A percentile compares a stretch with the other conserved stretches of the same genome.
These are phyloP conservation scores for Saitoella complicata DNA, from an alignment of 805 yeast genomes.

Conservation along the genomic window DNA sequence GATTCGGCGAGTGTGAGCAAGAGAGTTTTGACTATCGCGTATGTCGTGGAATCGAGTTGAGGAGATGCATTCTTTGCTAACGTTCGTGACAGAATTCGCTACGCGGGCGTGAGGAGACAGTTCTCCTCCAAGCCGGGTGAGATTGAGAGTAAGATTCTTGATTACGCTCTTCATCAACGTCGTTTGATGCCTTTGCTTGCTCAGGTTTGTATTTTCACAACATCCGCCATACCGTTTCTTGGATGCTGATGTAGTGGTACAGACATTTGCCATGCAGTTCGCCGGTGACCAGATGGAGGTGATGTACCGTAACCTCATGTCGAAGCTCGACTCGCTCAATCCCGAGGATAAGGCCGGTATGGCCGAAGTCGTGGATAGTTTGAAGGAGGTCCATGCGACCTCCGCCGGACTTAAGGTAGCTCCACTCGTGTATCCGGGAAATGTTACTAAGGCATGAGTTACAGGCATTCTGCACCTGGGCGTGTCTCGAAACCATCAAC, in stretches of 20 bases:
- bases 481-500: conserved; percentile 61
- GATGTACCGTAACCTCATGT: conserved; percentile 34
- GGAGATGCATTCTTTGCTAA: too few species aligned
- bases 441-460: too few species aligned
- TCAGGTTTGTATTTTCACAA: too few species aligned
- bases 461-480: conserved; percentile 72
- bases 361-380: conserved; percentile 36
- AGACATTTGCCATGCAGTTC: conserved; percentile 58
- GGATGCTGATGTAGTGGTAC: conserved; percentile 8
- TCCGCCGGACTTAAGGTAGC: conserved; percentile 59
- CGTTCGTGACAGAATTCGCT: conserved; percentile 31
- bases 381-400: conserved; percentile 65
- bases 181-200: conserved; percentile 77
- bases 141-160: conserved; percentile 57
- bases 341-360: conserved; percentile 34
- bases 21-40: conserved; percentile 64
- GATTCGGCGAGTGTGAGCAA: conserved; percentile 74
- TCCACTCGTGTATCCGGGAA: too few species aligned
- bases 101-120: conserved; percentile 81
- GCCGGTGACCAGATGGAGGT: conserved; percentile 47
- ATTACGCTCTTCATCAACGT: conserved; percentile 79
- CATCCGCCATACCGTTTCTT: too few species aligned
- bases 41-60: too few species aligned
- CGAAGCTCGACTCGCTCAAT: conserved; percentile 27
- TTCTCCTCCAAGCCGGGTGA: conserved; percentile 37